A percentile compares a stretch with the other conserved stretches of the same genome.
These are phyloP conservation scores for Xylaria curta DNA, from an alignment of 495 filamentous ascomycete species.

Conservation along the genomic window DNA sequence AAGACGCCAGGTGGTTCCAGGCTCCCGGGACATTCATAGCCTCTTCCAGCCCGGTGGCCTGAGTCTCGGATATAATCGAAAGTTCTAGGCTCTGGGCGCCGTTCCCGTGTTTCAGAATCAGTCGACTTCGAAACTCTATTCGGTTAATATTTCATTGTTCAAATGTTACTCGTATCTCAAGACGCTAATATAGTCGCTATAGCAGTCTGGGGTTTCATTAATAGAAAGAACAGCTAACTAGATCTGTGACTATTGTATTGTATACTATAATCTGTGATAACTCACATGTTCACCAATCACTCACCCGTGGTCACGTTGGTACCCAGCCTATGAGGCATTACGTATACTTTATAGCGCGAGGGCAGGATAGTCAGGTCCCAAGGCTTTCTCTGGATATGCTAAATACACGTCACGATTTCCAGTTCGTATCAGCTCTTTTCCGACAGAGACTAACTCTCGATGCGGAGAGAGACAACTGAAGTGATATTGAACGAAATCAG, in stretches of 20 bases:
- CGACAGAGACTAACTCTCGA: background rate
- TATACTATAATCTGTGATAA: no score
- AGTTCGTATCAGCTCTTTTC: background rate
- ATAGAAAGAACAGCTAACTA: background rate
- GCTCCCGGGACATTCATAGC: background rate
- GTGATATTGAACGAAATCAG: background rate
- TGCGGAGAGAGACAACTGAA: background rate
- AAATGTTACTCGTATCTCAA: background rate
- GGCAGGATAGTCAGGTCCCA: background rate
- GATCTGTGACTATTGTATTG: background rate
- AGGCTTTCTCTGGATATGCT: background rate
- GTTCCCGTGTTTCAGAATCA: background rate
- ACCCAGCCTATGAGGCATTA: background rate
- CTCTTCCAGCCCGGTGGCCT: background rate
- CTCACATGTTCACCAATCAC: background rate
- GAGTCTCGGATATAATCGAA: background rate
- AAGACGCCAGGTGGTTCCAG: conserved; percentile 1
- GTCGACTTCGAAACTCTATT: background rate
- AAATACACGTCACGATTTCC: background rate
- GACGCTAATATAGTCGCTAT: background rate
- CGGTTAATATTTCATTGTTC: background rate
- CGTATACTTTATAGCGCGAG: background rate
- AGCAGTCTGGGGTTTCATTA: background rate
- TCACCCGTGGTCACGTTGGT: background rate
- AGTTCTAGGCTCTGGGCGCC: background rate